phyloP scores from a whole-genome alignment of 305 asterid genomes.

The Fraxinus velutina region DNA sequence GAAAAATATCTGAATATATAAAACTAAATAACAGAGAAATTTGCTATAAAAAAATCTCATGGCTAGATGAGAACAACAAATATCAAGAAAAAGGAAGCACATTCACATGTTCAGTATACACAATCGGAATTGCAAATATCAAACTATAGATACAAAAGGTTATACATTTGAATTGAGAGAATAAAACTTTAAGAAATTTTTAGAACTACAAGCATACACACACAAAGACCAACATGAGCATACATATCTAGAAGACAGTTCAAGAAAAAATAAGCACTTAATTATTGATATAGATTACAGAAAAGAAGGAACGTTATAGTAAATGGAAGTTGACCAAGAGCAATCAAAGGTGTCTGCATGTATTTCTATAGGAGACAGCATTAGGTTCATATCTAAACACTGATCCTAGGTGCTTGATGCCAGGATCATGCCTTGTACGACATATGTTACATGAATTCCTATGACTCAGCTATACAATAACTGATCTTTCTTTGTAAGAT shows the following conservation, averaged over 20 bases:
- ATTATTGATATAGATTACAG: not conserved
- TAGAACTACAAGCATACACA: not conserved
- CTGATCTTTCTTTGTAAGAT: not conserved
- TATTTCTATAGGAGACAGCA: not conserved
- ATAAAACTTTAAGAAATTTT: not conserved
- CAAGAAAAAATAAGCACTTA: not conserved
- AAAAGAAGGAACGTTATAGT: not conserved
- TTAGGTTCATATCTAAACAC: not conserved
- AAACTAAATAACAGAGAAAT: not conserved
- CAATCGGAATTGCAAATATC: not conserved
- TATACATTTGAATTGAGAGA: not conserved
- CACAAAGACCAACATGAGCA: not conserved
- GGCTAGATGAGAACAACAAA: not conserved
- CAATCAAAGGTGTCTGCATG: not conserved
- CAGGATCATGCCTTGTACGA: not conserved
- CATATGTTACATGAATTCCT: not conserved
- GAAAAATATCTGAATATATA: not conserved
- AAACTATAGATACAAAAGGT: not conserved
- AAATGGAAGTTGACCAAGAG: not conserved
- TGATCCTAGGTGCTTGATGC: not conserved
- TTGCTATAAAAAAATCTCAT: not conserved
- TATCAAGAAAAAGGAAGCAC: conserved; percentile 1
- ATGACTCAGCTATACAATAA: not conserved
- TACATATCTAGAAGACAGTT: not conserved
- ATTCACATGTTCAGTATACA: not conserved